Evolutionary conservation across 306 rosid genomes (phyloP).

Genomic region (Begonia fuchsioides): DNA sequence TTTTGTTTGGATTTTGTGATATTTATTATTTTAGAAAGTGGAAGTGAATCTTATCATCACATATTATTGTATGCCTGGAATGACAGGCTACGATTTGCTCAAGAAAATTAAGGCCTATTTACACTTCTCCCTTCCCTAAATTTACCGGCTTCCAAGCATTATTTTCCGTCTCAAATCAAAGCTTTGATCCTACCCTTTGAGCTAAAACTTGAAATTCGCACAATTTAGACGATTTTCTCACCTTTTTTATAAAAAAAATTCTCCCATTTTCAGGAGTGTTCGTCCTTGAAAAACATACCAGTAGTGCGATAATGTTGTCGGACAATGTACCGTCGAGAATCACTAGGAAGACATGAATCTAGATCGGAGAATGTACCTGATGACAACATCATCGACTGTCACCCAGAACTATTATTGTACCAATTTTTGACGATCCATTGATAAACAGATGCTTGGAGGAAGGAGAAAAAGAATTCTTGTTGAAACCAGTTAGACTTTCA

Average conservation of each 20-base stretch:
- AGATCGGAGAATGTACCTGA: background rate
- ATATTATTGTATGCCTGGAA: constrained; percentile 95
- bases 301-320: constrained; percentile 91
- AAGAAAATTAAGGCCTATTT: constrained; percentile 64
- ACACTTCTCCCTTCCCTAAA: constrained; percentile 15
- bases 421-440: too few relatives aligned
- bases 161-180: too few relatives aligned
- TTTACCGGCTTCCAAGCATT: background rate
- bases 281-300: constrained; percentile 74
- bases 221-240: too few relatives aligned
- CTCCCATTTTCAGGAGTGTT: constrained; percentile 69
- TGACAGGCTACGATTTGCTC: constrained; percentile 94
- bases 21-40: constrained; percentile 44
- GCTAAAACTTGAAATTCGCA: too few relatives aligned
- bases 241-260: background rate
- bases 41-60: constrained; percentile 85
- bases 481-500: constrained; percentile 70
- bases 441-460: constrained; percentile 69
- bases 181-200: too few relatives aligned
- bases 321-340: constrained; percentile 90
- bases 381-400: too few relatives aligned
- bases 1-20: constrained; percentile 2
- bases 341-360: too few relatives aligned
- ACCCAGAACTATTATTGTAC: too few relatives aligned
- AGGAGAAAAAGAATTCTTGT: constrained; percentile 92